phyloP scores from a whole-genome alignment of 2,329 filamentous ascomycete genomes.

The Colletotrichum sidae region DNA sequence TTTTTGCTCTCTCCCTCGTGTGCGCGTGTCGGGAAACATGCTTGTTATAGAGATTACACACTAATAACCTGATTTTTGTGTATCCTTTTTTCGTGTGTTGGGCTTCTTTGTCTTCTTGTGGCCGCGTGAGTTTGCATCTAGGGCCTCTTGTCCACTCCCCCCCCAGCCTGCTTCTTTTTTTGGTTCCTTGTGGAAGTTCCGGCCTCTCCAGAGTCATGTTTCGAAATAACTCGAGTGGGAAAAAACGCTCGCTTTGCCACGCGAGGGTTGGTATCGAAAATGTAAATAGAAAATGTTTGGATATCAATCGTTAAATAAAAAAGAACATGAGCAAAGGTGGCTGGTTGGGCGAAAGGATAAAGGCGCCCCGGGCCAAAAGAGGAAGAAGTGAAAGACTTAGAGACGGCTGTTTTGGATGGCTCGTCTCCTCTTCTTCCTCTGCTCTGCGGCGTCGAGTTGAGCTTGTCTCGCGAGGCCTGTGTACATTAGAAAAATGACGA shows the following conservation, averaged over 20 bases:
- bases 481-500: neutral
- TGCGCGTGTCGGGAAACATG: neutral
- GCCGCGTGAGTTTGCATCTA: neutral
- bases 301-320: constrained; percentile 27
- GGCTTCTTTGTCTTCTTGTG: neutral
- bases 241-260: neutral
- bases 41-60: constrained; percentile 13
- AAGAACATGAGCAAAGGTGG: neutral
- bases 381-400: neutral
- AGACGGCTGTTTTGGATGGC: constrained; percentile 37
- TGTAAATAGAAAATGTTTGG: constrained; percentile 2
- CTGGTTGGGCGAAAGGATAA: neutral
- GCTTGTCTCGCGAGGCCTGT: constrained; percentile 35
- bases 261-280: neutral
- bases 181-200: too few species aligned
- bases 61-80: constrained; percentile 26
- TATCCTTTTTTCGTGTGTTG: constrained; percentile 8
- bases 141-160: too few species aligned
- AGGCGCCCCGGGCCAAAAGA: neutral
- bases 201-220: too few species aligned
- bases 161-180: too few species aligned
- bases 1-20: too few species aligned
- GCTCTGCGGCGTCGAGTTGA: constrained; percentile 36
- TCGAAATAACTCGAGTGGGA: neutral
- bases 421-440: constrained; percentile 34